Base-by-base conservation (phyloP, 768 basidiomycete species). In the Bullera alba region DNA sequence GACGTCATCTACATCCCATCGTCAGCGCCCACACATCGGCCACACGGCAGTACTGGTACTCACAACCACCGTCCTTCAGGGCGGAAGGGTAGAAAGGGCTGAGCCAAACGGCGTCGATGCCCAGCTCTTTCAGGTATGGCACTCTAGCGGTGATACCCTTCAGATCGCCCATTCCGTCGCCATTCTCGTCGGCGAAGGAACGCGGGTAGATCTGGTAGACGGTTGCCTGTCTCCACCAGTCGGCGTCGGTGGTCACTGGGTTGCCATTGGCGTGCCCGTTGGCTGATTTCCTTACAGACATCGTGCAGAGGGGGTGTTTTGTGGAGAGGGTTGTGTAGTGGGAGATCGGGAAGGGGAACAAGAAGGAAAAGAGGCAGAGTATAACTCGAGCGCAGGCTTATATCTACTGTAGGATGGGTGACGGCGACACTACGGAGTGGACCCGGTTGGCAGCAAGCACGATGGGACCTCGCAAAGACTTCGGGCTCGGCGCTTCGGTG, bases 141-240 rank as follows among this genome's bases (percentile, higher is more conserved):
- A 64, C 57, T 35, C 56, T 54, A n/a, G 43, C 46, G 6, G 60
- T 67, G 23, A 67, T 57, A 25, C 65, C 65, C 43, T 59, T 53
- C 6, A 67, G 42, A 43, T 63, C 62, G 15, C 65, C 65, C 16
- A 67, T 63, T 23, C 62, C 65, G 37, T 63, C 61, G 14, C 62
- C 62, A 30, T 63, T 67, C 16, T 52, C 51, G 42, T 67, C 65
- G 21, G 56, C 53, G 42, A 67, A 67, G 1, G 62, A 63, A 4
- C 65, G 51, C 30, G 65, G 65, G 54, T 67, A 67, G 47, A 67
- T 63, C 32, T 67, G 65, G 50, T 67, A 67, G 37, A 67, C 51
- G 34, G 44, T 44, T 5, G 65, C 62, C 46, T 67, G 65, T 26
- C 62, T 42, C 65, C 65, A 67, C 65, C 65, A 67, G 34, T 63